phyloP scores from a whole-genome alignment of 768 basidiomycete species.

The Amanita phalloides region DNA sequence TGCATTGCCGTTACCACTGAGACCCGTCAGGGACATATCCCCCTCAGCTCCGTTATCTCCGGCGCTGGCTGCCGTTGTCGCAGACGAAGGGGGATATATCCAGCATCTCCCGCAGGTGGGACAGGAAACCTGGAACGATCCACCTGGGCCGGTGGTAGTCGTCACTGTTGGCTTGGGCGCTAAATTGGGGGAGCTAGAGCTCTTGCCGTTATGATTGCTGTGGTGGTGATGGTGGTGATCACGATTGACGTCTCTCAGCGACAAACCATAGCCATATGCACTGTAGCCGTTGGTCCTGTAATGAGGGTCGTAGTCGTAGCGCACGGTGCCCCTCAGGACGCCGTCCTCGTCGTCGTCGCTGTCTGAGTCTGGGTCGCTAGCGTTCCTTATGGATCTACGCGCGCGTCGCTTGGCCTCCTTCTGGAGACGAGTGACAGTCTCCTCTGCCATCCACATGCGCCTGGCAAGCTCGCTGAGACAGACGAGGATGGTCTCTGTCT shows the following conservation, averaged over 20 bases:
- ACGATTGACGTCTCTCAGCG: not conserved
- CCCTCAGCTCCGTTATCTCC: not conserved
- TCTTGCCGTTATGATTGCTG: not conserved
- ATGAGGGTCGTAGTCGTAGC: not conserved
- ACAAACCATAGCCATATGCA: not conserved
- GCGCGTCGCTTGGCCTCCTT: conserved; percentile 17
- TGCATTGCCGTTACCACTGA: not conserved
- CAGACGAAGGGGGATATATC: conserved; percentile 19
- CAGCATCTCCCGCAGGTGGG: conserved; percentile 36
- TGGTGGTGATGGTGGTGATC: not conserved
- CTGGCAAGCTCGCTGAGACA: conserved; percentile 38
- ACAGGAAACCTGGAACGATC: conserved; percentile 15
- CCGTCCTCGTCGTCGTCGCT: not conserved
- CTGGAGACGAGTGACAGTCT: conserved; percentile 27
- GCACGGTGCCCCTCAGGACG: not conserved
- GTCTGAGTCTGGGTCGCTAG: not conserved
- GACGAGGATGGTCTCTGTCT: conserved; percentile 46
- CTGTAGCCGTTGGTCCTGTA: not conserved
- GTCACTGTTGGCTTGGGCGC: not conserved
- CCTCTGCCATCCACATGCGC: conserved; percentile 49
- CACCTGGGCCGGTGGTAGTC: not conserved
- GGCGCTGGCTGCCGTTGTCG: conserved; percentile 1
- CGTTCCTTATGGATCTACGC: conserved; percentile 10
- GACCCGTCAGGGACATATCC: not conserved
- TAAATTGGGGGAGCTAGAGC: not conserved